Conservation (phyloP, 441 rosid species). For the Raphanus hybrid region DNA sequence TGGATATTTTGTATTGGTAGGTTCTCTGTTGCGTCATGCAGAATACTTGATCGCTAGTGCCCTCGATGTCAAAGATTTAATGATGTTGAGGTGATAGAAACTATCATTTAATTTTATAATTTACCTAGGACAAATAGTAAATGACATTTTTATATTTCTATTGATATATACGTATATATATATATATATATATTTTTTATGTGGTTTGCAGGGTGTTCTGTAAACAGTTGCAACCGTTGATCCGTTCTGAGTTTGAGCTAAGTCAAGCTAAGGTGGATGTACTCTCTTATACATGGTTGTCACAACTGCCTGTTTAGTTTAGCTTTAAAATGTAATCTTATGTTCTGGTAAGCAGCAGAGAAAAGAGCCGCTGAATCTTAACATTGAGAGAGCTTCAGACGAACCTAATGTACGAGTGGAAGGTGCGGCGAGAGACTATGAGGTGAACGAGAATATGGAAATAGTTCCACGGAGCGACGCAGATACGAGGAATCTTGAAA, state of each 20-base stretch:
- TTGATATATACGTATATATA: not conserved
- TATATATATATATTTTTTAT: not conserved
- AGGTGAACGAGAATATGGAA: constrained; percentile 46
- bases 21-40: constrained; percentile 89
- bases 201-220: constrained; percentile 72
- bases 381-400: constrained; percentile 66
- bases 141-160: not conserved
- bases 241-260: constrained; percentile 59
- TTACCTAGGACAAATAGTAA: too few relatives aligned
- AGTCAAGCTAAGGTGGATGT: constrained; percentile 47
- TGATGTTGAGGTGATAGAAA: constrained; percentile 72
- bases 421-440: constrained; percentile 46
- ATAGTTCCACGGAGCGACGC: constrained; percentile 54
- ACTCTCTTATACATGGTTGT: not conserved
- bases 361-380: constrained; percentile 56
- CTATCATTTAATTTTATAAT: constrained; percentile 8
- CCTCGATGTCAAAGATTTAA: constrained; percentile 78
- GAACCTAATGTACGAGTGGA: constrained; percentile 56
- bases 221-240: constrained; percentile 62
- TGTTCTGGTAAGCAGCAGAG: constrained; percentile 45
- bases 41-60: constrained; percentile 80
- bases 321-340: constrained; percentile 26
- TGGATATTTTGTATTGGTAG: constrained; percentile 51
- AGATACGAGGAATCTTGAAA: constrained; percentile 71
- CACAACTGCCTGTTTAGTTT: constrained; percentile 19